phyloP scores from a whole-genome alignment of 2,329 filamentous ascomycete genomes.

The Ceratocystis harringtonii region DNA sequence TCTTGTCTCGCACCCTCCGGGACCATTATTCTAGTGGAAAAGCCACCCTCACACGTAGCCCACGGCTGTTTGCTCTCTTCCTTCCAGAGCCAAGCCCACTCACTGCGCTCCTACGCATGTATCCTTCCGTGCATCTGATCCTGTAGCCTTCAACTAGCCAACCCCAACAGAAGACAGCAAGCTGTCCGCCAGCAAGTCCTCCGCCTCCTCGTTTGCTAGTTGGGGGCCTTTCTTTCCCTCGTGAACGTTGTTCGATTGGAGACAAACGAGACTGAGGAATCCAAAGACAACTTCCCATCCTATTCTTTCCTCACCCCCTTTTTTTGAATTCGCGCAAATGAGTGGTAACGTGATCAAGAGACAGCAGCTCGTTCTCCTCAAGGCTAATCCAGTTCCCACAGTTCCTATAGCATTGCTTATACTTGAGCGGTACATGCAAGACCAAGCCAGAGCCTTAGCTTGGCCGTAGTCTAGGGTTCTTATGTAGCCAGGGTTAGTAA shows the following conservation, averaged over 20 bases:
- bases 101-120: not conserved
- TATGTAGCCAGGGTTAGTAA: too few relatives aligned
- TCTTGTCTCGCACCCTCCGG: too few relatives aligned
- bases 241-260: not conserved
- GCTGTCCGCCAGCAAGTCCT: not conserved
- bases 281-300: not conserved
- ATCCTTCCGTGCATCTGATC: not conserved
- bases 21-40: too few relatives aligned
- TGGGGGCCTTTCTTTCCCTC: not conserved
- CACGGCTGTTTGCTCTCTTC: not conserved
- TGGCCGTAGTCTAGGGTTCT: too few relatives aligned
- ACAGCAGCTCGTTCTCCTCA: not conserved
- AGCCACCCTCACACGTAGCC: too few relatives aligned
- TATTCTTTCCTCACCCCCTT: not conserved
- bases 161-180: not conserved
- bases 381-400: too few relatives aligned
- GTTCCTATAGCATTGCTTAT: not conserved
- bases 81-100: not conserved
- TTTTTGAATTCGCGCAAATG: not conserved
- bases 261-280: not conserved
- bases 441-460: too few relatives aligned
- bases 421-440: too few relatives aligned
- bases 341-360: not conserved
- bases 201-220: not conserved
- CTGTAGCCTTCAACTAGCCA: not conserved